Evolutionary conservation across 495 filamentous ascomycete genomes (phyloP), one percentile per base, ranked within the genome.

Genomic region (Trichoderma virens): DNA sequence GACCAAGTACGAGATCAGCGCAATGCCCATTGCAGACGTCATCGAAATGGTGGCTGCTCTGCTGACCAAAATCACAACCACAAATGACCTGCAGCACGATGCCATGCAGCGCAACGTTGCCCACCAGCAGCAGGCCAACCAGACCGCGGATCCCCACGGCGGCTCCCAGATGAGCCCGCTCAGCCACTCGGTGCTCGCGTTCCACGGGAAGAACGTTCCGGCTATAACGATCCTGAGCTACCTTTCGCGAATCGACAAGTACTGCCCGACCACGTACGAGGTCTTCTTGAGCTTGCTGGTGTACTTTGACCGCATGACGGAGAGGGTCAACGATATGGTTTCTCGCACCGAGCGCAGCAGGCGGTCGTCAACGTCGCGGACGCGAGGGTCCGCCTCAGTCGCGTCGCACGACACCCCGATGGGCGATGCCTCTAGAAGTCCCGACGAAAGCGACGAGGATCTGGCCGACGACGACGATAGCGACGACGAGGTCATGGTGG

Each of bases 11-110:
- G 94, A 98, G 74, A 98, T 99, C 67, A 97, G 93, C 75, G 89
- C 86, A 61, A 99, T 99, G 94, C 93, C 95, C 60, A 94, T 98
- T 66, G 84, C 85, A 61, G 95, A 99, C 68, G 93, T 99, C 68
- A 99, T 99, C 75, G 95, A 99, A 75, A 99, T 99, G 95, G 95
- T 99, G 7, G 94, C 94, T 5, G 93, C 91, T n/a, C 86, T 99
- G 43, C 79, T 99, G 65, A 97, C 95, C 9, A 98, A 98, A 75
- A 99, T 99, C 67, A 97, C 94, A 5, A 93, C 91, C 2, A 97
- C 94, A 62, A 99, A 99, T 72, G 94, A 99, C 72, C 79, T 86
- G 38, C 93, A 97, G 69, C 92, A 97, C 75, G 92, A 97, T 75
- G 79, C 79, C 3, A 67, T 81, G 28, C 75, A 81, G 60, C 71